Evolutionary conservation across 2,329 filamentous ascomycete species (phyloP), one percentile per base, ranked within the genome.

Genomic region (Neonectria punicea): DNA sequence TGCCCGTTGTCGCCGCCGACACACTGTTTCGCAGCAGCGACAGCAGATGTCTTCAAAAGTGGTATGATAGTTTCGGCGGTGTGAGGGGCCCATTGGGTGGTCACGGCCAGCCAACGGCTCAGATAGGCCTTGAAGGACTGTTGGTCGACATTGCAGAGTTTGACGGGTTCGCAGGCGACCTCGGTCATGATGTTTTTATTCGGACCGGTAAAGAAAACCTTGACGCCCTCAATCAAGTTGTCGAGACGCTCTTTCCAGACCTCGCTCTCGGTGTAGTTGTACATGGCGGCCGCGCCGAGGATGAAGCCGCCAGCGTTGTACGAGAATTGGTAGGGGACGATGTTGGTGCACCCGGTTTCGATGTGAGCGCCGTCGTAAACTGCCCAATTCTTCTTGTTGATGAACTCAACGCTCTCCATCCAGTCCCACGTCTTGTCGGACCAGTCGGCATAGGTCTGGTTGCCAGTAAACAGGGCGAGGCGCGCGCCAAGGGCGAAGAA

Each of bases 381-480:
- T 53, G 85, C 82, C 75, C 86, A 92, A 3, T 85, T 81, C 7
- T 84, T 76, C 9, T 65, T 56, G 73, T 88, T 83, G 65, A 93
- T 85, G 58, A 93, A 85, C 1, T 86, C 82, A 50, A 89, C 80
- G 7, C 73, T 76, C 4, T 78, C 75, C 77, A 89, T 89, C 91
- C 91, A 93, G 54, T 92, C 84, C 82, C 92, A 97, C 1, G 88
- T 86, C 70, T 82, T 89, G 20, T 89, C 86, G 0, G 93, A 93
- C 93, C 92, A 96, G 5, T 93, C 87, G 1, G 87, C 85, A 75
- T 97, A 97, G 0, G 92, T 92, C 44, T 84, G 74, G 73, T 97
- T 95, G 16, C 89, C 88, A 0, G 93, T 97, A 76, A 93, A 96
- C 25, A 89, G 84, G 0, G 91, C 92, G 5, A 95, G 83, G 2